A percentile compares a stretch with the other conserved stretches of the same genome.
These are phyloP conservation scores for Starmerella stigmatis DNA, from an alignment of 805 yeast genomes.

Conservation along the genomic window DNA sequence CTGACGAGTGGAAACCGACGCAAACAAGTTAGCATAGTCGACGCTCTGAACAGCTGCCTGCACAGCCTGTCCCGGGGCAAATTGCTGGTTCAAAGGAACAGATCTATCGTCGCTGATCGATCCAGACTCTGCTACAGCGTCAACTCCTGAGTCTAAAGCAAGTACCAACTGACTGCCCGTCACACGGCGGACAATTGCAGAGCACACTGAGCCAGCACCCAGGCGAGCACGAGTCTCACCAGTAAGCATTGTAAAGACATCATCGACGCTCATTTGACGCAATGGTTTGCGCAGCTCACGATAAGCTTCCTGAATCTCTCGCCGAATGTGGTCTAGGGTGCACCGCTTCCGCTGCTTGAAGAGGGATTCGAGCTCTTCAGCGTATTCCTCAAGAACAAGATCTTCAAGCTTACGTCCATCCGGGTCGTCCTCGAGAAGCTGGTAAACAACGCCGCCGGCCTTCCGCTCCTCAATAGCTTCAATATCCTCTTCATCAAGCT, in stretches of 20 bases:
- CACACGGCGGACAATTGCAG: constrained; percentile 62
- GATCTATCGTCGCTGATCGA: constrained; percentile 31
- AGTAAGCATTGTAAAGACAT: constrained; percentile 78
- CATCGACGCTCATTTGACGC: constrained; percentile 52
- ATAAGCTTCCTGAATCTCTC: constrained; percentile 77
- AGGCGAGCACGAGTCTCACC: constrained; percentile 71
- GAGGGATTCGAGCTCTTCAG: constrained; percentile 67
- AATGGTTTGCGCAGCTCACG: constrained; percentile 73
- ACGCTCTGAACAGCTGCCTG: constrained; percentile 67
- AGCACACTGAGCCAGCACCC: constrained; percentile 57
- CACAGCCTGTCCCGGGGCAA: constrained; percentile 59
- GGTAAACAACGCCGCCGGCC: constrained; percentile 53
- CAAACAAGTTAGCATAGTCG: constrained; percentile 64
- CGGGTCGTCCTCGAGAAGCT: constrained; percentile 60
- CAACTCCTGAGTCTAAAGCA: constrained; percentile 50
- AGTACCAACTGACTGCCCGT: constrained; percentile 38
- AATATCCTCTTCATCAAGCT: constrained; percentile 86
- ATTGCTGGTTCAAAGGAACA: constrained; percentile 25
- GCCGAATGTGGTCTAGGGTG: constrained; percentile 72
- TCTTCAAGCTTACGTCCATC: constrained; percentile 64
- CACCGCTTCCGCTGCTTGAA: constrained; percentile 56
- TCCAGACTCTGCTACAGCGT: constrained; percentile 38
- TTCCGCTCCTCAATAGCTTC: constrained; percentile 71
- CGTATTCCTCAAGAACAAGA: constrained; percentile 80
- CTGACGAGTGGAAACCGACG: constrained; percentile 59